Base-by-base conservation (phyloP, 2,329 filamentous ascomycete species). In the Aspergillus calidoustus region DNA sequence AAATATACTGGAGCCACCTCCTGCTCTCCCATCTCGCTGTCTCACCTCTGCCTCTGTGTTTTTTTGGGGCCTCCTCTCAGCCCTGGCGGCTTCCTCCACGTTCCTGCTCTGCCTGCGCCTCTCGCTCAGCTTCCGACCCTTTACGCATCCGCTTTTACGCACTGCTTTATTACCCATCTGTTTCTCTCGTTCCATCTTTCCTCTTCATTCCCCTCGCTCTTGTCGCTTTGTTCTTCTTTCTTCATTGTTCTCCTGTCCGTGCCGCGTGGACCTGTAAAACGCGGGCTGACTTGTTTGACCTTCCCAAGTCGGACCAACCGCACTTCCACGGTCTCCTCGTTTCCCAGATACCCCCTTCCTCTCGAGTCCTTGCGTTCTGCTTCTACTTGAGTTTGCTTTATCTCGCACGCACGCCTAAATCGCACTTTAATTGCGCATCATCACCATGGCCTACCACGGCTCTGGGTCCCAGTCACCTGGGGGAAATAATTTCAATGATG, bases 361-460 rank as follows among this genome's bases (percentile, higher is more conserved):
- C 57, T 63, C 59, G 50, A 41, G 44, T 62, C 64, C 62, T 69
- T 70, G 64, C 63, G 41, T 63, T 67, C 25, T 49, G 56, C 52
- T 62, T 52, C 46, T 30, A 48, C 57, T 61, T 60, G 55, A 56
- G 43, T 63, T 53, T 54, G 41, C 46, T 64, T 63, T 57, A 59
- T n/a, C 54, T 54, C 25, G 47, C 53, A 59, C 52, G 54, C 61
- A 56, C 62, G 51, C 61, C 46, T 58, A 62, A 53, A 44, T 60
- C 63, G 61, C 60, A 50, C 28, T 59, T 52, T 64, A 60, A 64
- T 30, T 51, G 59, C 49, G 46, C 55, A 58, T 62, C 48, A 61
- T 62, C 68, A 81, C 70, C 76, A 87, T 87, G 86, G 88, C 88
- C 72, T 90, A 90, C 78, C 85, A 86, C 78, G 85, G 86, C 74